phyloP scores from a whole-genome alignment of 202 grass and related monocot species.

The Schoenoplectus tabernaemontani region DNA sequence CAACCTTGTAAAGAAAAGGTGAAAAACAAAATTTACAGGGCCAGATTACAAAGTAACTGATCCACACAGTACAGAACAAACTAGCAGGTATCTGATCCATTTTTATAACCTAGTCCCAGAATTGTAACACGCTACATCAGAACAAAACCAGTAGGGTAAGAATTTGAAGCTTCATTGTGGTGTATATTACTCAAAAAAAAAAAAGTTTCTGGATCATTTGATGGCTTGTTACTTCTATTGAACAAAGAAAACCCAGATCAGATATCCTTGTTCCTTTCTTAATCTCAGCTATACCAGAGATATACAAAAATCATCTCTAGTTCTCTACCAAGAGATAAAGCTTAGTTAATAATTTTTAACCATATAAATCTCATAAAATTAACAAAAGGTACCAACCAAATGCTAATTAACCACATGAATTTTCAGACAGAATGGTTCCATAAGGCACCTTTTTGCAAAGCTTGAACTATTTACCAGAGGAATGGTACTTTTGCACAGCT shows the following conservation, averaged over 20 bases:
- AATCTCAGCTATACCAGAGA: no score
- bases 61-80: conserved; percentile 9
- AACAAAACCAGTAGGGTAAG: background rate
- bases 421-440: background rate
- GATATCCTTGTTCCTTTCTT: background rate
- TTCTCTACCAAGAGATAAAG: background rate
- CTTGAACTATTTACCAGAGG: background rate
- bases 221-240: background rate
- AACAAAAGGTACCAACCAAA: background rate
- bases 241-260: background rate
- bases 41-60: background rate
- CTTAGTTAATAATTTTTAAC: background rate
- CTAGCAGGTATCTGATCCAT: background rate
- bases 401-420: no score
- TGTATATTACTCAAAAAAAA: background rate
- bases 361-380: background rate
- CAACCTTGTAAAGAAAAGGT: background rate
- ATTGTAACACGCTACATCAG: background rate
- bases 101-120: background rate
- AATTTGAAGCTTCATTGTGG: background rate
- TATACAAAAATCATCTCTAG: background rate
- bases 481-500: no score
- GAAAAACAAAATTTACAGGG: background rate
- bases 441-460: background rate
- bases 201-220: background rate